Evolutionary conservation across 345 rosid species (phyloP).

Genomic region (Turritis glabra): DNA sequence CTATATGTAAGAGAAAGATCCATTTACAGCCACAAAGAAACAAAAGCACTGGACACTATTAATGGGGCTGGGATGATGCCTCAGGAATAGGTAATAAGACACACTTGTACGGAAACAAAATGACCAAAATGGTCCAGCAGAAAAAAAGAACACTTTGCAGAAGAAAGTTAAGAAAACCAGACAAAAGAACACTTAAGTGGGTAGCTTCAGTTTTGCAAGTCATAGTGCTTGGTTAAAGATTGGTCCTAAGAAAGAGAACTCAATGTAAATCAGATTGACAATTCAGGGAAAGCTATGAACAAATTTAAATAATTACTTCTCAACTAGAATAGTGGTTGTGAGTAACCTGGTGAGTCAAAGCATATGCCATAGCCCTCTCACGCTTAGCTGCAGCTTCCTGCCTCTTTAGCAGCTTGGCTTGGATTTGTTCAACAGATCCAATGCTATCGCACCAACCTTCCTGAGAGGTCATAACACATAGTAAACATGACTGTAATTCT

Average conservation of each 20-base stretch:
- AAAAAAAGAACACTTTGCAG: not conserved
- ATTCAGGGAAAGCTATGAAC: not conserved
- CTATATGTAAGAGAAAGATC: not conserved
- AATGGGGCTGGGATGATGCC: not conserved
- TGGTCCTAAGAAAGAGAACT: not conserved
- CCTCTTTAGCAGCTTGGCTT: conserved; percentile 84
- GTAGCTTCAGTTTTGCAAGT: not conserved
- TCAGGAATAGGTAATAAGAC: not conserved
- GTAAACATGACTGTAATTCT: conserved; percentile 5
- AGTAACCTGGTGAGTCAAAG: conserved; percentile 93
- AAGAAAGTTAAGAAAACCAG: not conserved
- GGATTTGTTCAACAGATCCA: conserved; percentile 96
- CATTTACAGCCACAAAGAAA: conserved; percentile 12
- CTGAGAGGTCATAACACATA: conserved; percentile 43
- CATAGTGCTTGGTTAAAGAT: not conserved
- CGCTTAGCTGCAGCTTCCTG: conserved; percentile 99
- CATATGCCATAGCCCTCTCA: conserved; percentile 99
- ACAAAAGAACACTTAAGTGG: not conserved
- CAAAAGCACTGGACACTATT: not conserved
- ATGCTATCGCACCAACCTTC: conserved; percentile 97
- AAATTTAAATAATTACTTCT: not conserved
- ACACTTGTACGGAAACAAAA: not conserved
- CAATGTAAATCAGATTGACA: conserved; percentile 2
- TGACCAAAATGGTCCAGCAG: not conserved
- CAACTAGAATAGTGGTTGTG: not conserved